Conservation (phyloP, 2,329 filamentous ascomycete species). For the Amauroascus verrucosus region DNA sequence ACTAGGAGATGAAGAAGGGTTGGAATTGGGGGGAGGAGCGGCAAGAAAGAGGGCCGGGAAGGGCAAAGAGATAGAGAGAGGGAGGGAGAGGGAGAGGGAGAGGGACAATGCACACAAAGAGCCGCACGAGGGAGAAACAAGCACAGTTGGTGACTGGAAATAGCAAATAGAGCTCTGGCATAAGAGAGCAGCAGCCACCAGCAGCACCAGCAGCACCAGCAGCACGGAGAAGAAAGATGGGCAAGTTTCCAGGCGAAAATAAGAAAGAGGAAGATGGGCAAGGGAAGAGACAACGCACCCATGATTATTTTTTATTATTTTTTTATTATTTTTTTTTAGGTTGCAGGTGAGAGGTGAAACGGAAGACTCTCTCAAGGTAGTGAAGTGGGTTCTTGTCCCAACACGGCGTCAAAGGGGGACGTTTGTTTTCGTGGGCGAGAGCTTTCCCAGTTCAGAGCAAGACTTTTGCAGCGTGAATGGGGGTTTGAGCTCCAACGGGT, state of each 20-base stretch:
- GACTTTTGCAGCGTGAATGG: not conserved
- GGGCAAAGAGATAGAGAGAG: not conserved
- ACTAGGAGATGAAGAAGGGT: not conserved
- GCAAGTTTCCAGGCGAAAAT: not conserved
- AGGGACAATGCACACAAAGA: not conserved
- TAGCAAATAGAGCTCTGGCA: slow-evolving; percentile 2
- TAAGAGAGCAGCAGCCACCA: not conserved
- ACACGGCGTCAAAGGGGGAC: slow-evolving; percentile 6
- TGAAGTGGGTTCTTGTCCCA: slow-evolving; percentile 10
- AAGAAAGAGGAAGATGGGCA: not conserved
- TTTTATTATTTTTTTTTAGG: slow-evolving; percentile 3
- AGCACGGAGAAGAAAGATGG: not conserved
- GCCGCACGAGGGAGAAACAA: not conserved
- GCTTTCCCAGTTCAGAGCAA: slow-evolving; percentile 8
- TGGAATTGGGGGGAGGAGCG: too few relatives aligned
- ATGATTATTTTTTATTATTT: slow-evolving; percentile 12
- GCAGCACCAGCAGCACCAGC: not conserved
- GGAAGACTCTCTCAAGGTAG: slow-evolving; percentile 11
- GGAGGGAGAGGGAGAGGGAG: not conserved
- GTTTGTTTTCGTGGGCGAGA: not conserved
- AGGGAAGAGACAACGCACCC: slow-evolving; percentile 16
- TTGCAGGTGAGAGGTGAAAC: slow-evolving; percentile 15
- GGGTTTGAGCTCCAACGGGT: slow-evolving; percentile 5
- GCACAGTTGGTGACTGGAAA: not conserved
- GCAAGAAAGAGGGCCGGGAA: too few relatives aligned